A percentile compares a stretch with the other conserved stretches of the same genome.
These are phyloP conservation scores for Pleurotus sapidus DNA, from an alignment of 768 basidiomycete species.

Conservation along the genomic window DNA sequence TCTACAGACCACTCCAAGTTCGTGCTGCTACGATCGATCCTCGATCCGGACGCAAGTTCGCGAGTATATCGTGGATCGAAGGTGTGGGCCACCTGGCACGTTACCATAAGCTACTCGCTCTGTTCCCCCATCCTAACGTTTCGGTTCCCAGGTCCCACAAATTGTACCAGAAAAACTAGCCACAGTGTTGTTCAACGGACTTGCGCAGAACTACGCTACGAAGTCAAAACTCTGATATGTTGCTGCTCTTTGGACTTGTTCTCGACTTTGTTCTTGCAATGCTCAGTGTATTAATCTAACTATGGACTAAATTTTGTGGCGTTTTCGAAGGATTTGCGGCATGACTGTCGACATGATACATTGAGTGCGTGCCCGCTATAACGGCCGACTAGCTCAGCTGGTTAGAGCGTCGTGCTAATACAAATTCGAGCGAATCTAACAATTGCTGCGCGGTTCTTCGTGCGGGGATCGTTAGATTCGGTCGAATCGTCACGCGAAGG, in stretches of 20 bases:
- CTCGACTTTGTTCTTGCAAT: no score
- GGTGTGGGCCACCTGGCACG: conserved; percentile 31
- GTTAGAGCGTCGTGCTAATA: conserved; percentile 92
- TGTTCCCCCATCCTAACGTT: no score
- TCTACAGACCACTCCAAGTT: conserved; percentile 28
- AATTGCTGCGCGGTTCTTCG: no score
- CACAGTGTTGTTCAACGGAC: conserved; percentile 6
- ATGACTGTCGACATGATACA: background rate
- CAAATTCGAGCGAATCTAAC: background rate
- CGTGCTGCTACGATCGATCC: conserved; percentile 33
- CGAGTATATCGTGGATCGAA: conserved; percentile 25
- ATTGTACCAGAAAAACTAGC: conserved; percentile 12
- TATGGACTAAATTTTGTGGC: no score
- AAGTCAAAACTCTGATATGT: background rate
- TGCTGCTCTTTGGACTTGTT: no score
- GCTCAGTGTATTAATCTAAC: no score
- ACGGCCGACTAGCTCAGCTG: conserved; percentile 89
- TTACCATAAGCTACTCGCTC: background rate
- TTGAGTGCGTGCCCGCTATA: background rate
- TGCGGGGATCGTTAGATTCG: background rate
- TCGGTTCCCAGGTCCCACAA: conserved; percentile 11
- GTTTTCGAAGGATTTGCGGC: no score
- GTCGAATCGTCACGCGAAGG: conserved; percentile 54
- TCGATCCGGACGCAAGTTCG: conserved; percentile 29
- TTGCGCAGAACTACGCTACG: conserved; percentile 1